phyloP scores from a whole-genome alignment of 371 early-diverging fungal species.

The Coemansia sp. region DNA sequence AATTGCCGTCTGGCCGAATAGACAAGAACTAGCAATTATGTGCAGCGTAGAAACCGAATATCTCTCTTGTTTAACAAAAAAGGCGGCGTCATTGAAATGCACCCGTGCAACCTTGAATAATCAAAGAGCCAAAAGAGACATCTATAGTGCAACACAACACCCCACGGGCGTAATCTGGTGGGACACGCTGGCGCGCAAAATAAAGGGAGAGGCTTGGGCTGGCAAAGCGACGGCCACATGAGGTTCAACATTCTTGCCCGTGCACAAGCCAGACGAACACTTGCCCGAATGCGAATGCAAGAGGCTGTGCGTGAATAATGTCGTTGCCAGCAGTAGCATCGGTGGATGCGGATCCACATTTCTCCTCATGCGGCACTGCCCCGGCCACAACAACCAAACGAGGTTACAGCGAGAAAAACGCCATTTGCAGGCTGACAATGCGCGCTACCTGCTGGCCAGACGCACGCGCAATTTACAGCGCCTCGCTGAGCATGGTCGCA shows the following conservation, averaged over 20 bases:
- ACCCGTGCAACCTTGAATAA: conserved; percentile 3
- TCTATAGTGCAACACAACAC: conserved; percentile 1
- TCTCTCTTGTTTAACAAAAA: not conserved
- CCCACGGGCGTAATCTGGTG: not conserved
- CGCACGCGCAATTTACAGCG: not conserved
- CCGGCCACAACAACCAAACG: not conserved
- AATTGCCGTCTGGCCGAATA: conserved; percentile 3
- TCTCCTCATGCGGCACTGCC: not conserved
- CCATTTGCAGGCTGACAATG: not conserved
- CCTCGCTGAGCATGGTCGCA: not conserved
- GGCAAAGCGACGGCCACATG: not conserved
- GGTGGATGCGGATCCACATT: not conserved
- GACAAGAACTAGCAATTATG: conserved; percentile 6
- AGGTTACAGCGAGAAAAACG: no score
- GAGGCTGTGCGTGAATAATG: not conserved
- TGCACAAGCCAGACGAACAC: not conserved
- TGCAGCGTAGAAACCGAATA: conserved; percentile 16
- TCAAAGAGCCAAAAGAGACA: not conserved
- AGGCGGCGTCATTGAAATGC: conserved; percentile 2
- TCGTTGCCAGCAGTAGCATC: not conserved
- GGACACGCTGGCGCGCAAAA: not conserved
- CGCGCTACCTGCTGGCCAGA: not conserved
- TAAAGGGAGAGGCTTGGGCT: not conserved
- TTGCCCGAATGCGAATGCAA: not conserved
- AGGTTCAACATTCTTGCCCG: not conserved